Conservation (phyloP, 495 filamentous ascomycete species). For the Aspergillus baeticus region DNA sequence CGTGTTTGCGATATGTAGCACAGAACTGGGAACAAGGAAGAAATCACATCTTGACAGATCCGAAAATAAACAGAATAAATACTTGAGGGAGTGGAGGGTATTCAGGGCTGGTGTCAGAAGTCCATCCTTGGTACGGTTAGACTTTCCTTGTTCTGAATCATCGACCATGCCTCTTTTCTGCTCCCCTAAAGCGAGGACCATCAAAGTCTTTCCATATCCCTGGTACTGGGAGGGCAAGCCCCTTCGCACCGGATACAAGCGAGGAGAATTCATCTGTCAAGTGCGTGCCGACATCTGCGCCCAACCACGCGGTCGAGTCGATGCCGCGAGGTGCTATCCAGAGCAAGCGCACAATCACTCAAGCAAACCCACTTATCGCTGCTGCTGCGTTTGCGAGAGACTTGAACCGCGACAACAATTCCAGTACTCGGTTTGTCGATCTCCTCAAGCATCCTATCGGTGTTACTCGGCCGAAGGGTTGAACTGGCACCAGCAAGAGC, state of each 20-base stretch:
- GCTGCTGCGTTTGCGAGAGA: not conserved
- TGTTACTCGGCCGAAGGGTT: not conserved
- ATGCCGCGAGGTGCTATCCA: not conserved
- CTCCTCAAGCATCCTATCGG: not conserved
- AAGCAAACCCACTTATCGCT: not conserved
- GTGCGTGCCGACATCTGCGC: constrained; percentile 1
- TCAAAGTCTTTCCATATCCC: constrained; percentile 13
- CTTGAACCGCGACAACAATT: not conserved
- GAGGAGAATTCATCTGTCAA: constrained; percentile 6
- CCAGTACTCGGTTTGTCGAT: not conserved
- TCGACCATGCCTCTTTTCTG: constrained; percentile 12
- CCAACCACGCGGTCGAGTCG: not conserved
- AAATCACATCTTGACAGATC: not conserved
- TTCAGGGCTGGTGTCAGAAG: too few species aligned
- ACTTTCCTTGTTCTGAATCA: not conserved
- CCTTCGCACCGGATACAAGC: constrained; percentile 16
- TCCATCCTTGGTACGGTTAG: not conserved
- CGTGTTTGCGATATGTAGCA: constrained; percentile 4
- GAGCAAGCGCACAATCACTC: not conserved
- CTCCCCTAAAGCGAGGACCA: not conserved
- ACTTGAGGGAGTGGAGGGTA: not conserved
- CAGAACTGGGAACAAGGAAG: not conserved
- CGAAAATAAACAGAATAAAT: constrained; percentile 4
- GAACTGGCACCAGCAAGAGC: not conserved
- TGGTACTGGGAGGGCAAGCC: constrained; percentile 28